Base-by-base conservation (phyloP, 2,329 filamentous ascomycete genomes). In the Colletotrichum incanum region DNA sequence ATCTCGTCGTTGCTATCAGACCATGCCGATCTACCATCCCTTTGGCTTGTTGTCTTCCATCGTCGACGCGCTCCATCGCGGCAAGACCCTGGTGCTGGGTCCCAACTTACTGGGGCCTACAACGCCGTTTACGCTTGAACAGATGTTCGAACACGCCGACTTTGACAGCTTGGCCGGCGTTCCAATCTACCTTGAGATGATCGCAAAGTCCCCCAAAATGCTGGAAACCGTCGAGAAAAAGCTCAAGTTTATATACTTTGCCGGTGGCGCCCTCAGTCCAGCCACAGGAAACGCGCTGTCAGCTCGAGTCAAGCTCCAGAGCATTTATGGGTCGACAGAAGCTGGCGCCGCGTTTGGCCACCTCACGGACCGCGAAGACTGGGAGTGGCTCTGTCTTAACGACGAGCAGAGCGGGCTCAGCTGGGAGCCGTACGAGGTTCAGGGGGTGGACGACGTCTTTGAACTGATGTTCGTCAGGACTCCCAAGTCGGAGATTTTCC, bases 321-420 rank as follows among this genome's bases (percentile, higher is more conserved):
- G 76, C 62, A 67, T 73, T 18, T 72, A 80, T 8, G 81, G 82
- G 1, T 74, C 77, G 0, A 83, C 82, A 1, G 82, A 84, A 65
- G 74, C 75, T 4, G 74, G 77, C 5, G 1, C 74, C 2, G 65
- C 76, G 3, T 77, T 73, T 20, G 65, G 14, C 7, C 76, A 74
- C 63, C 65, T 74, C 12, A 75, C 65, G 58, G 79, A 74, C 61
- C 75, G 23, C 20, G 71, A 75, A 14, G 78, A 82, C 58, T 82
- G 81, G 80, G 69, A 69, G 23, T 81, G 81, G 67, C 43, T 82
- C 12, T 75, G 76, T 39, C 73, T 79, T 7, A 77, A 79, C n/a
- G 78, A 58, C 12, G 58, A 60, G 12, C n/a, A 52, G 43, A 67
- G 65, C 43, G 65, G 65, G 43, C 34, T 67, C 12, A 18, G 26